Evolutionary conservation across 1,139 yeast genomes (phyloP), one percentile per base, ranked within the genome.

Genomic region (Debaryomyces subglobosus): DNA sequence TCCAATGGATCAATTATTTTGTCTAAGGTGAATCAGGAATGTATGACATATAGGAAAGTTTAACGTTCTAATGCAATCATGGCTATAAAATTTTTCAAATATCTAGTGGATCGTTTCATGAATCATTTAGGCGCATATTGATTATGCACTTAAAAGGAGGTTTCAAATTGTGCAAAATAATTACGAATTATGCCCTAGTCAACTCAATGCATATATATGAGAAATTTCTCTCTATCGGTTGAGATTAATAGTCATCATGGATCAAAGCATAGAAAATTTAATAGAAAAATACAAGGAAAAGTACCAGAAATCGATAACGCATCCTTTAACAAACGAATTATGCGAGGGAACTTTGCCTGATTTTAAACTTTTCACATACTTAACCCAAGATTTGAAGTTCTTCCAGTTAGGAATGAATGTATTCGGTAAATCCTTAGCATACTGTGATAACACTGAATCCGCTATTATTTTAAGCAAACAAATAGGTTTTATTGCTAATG

Each of bases 351-450:
- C 73, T 1, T 62, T 80, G 21, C 60, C 74, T 0, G 78, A 78
- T 54, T 57, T 65, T 37, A 71, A 62, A 33, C 63, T 80, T 23
- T 74, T 63, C 56, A 69, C 76, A 1, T 81, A 80, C 53, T 58
- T 80, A 46, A 67, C 68, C 5, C 85, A 81, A 56, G 85, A 80
- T 56, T 61, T 77, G 49, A 71, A 71, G 50, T 80, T 72, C 54
- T 80, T 80, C 56, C 72, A 73, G 40, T 51, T 64, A 4, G 76
- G 81, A 0, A 53, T 80, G 43, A 70, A 70, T 41, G 55, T 78
- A 5, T 67, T 78, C 21, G 81, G 81, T 9, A 77, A 71, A 49
- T 67, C 77, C 1, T 63, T 81, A 34, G 71, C 79, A 0, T 52
- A 66, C 33, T 78, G 84, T 52, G 79, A 77, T 43, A 61, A 69